phyloP scores from a whole-genome alignment of 176 grass and related monocot species.

The Oryza brachyantha region DNA sequence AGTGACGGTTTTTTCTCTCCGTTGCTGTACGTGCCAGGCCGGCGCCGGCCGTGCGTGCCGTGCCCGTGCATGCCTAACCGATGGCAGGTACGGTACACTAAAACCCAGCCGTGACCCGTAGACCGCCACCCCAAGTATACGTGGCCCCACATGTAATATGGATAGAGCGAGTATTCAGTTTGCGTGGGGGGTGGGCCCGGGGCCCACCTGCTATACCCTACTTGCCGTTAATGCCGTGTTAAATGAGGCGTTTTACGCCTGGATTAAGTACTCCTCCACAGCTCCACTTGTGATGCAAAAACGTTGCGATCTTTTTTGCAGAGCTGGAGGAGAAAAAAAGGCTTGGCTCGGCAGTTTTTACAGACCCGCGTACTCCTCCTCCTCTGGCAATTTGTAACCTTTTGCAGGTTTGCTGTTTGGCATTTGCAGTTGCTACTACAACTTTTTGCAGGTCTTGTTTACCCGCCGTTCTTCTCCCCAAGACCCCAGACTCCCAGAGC shows the following conservation, averaged over 20 bases:
- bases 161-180: background rate
- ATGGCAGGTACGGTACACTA: background rate
- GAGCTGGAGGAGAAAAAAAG: background rate
- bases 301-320: background rate
- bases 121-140: background rate
- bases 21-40: background rate
- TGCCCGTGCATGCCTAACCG: conserved; percentile 10
- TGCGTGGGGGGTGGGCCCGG: background rate
- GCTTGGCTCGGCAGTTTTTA: conserved; percentile 10
- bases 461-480: background rate
- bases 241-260: background rate
- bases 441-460: background rate
- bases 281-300: background rate
- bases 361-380: background rate
- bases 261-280: too few relatives aligned
- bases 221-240: conserved; percentile 6
- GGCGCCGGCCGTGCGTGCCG: conserved; percentile 1
- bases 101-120: background rate
- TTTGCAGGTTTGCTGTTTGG: background rate
- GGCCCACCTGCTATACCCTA: background rate
- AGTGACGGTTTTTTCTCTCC: background rate
- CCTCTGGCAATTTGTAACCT: conserved; percentile 20
- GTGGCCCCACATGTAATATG: background rate
- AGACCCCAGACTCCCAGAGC: too few relatives aligned
- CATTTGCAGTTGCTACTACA: too few relatives aligned